phyloP scores from a whole-genome alignment of 2,329 filamentous ascomycete genomes.

The Didymella keratinophila region DNA sequence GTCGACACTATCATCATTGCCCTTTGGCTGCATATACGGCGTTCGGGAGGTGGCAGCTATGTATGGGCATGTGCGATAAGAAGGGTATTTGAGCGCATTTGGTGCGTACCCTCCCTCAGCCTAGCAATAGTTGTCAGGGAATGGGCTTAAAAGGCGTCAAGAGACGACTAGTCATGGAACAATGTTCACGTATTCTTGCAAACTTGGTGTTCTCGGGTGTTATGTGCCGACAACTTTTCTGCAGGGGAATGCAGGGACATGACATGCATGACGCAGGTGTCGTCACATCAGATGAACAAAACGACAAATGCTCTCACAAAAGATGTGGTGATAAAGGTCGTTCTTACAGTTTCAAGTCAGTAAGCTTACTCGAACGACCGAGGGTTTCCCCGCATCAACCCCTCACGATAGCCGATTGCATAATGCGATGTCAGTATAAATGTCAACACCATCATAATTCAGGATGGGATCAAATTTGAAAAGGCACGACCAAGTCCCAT shows the following conservation, averaged over 20 bases:
- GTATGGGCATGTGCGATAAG: conserved; percentile 10
- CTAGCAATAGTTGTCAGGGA: conserved; percentile 8
- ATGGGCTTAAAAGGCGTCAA: conserved; percentile 12
- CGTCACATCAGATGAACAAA: background rate
- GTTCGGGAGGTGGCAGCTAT: conserved; percentile 10
- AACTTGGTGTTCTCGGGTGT: background rate
- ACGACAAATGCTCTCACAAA: background rate
- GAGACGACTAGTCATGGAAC: conserved; percentile 6
- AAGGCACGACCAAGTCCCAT: background rate
- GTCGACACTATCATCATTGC: conserved; percentile 13
- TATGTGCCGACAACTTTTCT: background rate
- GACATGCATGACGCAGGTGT: background rate
- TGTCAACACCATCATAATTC: background rate
- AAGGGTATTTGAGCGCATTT: conserved; percentile 14
- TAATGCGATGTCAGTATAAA: background rate
- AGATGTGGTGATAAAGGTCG: background rate
- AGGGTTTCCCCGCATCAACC: conserved; percentile 19
- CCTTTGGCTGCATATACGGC: conserved; percentile 20
- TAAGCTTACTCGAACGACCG: conserved; percentile 17
- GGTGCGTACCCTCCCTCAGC: conserved; percentile 10
- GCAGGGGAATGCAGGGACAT: background rate
- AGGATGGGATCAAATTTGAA: background rate
- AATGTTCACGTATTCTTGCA: conserved; percentile 6
- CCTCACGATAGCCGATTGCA: conserved; percentile 8
- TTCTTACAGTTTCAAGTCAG: background rate